Evolutionary conservation across 306 rosid genomes (phyloP), one percentile per base, ranked within the genome.

Genomic region (Datisca glomerata): DNA sequence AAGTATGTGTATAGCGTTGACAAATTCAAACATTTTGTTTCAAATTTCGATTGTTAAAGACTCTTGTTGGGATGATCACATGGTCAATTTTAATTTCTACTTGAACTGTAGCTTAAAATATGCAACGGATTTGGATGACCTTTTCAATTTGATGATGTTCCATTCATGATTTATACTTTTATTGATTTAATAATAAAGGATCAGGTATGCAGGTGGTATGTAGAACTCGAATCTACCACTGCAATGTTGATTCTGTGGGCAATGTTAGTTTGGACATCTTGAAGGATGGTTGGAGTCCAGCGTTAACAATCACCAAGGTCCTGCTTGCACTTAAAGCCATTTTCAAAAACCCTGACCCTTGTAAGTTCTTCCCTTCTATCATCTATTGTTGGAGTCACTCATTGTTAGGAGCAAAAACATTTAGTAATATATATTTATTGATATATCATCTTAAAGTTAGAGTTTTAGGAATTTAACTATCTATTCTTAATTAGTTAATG

Each of bases 211-310:
- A 89, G 97, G 86, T 89, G 17, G 57, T 70, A 49, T 83, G 78
- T 66, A 83, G 75, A 65, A 87, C 95, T 43, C 82, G 97, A 44
- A 74, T 87, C 50, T 87, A 71, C 73, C 93, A 83, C 69, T 83
- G 94, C 73, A 83, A 83, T 54, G 82, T 87, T 11, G 89, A 68
- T 54, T 46, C 74, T 37, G 24, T 63, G 8, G 95, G 94, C 19
- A 65, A 55, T 52, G 69, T 72, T 27, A 77, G 73, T 59, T 37
- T 83, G 65, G 78, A 76, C 45, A 74, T 83, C 29, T 66, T 87
- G 53, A 80, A 72, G 70, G 97, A 76, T 67, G 70, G 61, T 51
- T 87, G 97, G 97, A 87, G 95, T 74, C 97, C 97, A 29, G 97
- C 94, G 18, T 69, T 75, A 38, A 83, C 94, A 23, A 80, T 83